Evolutionary conservation across 805 yeast species (phyloP).

Genomic region (Hanseniaspora guilliermondii): DNA sequence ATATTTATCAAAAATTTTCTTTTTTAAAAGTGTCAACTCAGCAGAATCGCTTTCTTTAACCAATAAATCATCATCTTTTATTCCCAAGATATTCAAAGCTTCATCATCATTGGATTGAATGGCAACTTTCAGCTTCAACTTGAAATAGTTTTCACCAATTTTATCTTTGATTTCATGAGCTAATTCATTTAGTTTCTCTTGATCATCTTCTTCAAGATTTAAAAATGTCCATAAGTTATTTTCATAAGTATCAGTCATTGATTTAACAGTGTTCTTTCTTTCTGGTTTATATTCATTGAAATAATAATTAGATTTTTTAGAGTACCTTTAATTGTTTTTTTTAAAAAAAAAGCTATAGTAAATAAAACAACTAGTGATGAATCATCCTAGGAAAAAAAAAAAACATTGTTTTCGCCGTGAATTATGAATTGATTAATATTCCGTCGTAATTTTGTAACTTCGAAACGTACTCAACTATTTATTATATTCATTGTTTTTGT

Average conservation of each 20-base stretch:
- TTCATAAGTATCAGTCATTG: conserved; percentile 1
- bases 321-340: background rate
- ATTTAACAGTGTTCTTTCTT: no score
- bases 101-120: background rate
- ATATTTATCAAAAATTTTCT: background rate
- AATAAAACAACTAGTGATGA: background rate
- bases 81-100: background rate
- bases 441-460: background rate
- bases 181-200: background rate
- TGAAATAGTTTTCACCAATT: background rate
- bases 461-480: no score
- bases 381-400: background rate
- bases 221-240: conserved; percentile 3
- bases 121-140: conserved; percentile 7
- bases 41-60: background rate
- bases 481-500: no score
- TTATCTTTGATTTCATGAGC: background rate
- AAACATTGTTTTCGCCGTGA: background rate
- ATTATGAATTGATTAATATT: background rate
- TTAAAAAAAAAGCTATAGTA: no score
- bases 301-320: no score
- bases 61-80: background rate
- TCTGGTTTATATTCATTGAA: no score
- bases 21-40: conserved; percentile 2
- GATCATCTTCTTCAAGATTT: conserved; percentile 1